Evolutionary conservation across 1,284 basidiomycete genomes (phyloP), one percentile per base, ranked within the genome.

Genomic region (Microbotryum scabiosae): DNA sequence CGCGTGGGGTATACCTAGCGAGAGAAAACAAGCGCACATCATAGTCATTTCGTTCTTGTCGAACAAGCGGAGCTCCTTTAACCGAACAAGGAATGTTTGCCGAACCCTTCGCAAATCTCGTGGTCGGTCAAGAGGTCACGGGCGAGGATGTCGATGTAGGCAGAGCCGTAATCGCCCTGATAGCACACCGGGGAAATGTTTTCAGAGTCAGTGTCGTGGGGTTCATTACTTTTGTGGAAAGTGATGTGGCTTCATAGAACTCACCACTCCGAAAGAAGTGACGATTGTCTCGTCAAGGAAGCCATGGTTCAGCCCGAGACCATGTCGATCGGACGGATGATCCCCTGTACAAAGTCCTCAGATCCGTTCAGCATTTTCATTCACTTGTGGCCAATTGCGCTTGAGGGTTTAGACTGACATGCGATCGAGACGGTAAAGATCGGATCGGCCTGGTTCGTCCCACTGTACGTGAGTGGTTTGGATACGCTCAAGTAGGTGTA

Each of bases 391-490:
- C 16, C 2, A 23, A 20, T 23, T 2, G 45, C 45, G 7, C 16
- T 46, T 20, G 1, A 14, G 16, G 1, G 14, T 20, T 8, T 48
- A n/a, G 25, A 59, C 57, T n/a, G 23, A 62, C 63, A 65, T 30
- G 63, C 47, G 45, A 64, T 61, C 26, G 59, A 58, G 28, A 61
- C 59, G 23, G 64, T 66, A 44, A 66, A 64, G 48, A 66, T 66
- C 6, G 64, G 64, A 49, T 66, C 64, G 47, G 62, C 64, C 30
- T 66, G 64, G 52, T 66, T 64, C 44, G 64, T 66, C 1, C 64
- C 64, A 16, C 44, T 50, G 59, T 64, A 66, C 4, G 54, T 64
- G 53, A 66, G 53, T 41, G 64, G 64, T 16, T 57, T 57, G 26
- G 64, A 64, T 8, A 66, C 64, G 23, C 59, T 61, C 9, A 66